Conservation (phyloP, 2,329 filamentous ascomycete genomes). For the Didymella lethalis region DNA sequence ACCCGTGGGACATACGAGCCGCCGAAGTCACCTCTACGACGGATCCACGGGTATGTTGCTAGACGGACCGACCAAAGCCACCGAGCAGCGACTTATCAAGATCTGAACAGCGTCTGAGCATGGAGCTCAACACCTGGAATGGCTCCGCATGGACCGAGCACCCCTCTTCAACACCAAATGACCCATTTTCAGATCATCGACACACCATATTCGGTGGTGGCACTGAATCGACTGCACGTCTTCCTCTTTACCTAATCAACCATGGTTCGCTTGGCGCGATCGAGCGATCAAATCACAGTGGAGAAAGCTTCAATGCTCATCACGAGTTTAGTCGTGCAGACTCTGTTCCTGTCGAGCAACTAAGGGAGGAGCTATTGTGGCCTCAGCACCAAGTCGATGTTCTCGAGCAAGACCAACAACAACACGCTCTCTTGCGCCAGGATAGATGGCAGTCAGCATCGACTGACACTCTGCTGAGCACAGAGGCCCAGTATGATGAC, state of each 20-base stretch:
- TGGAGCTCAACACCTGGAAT: background rate
- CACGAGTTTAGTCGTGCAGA: background rate
- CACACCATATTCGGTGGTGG: background rate
- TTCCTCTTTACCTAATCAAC: background rate
- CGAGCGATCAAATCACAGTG: background rate
- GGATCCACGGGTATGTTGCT: background rate
- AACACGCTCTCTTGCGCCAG: background rate
- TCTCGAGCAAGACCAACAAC: background rate
- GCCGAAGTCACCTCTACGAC: background rate
- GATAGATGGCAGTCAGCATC: background rate
- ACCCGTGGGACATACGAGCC: background rate
- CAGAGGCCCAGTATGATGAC: background rate
- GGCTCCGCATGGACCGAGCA: background rate
- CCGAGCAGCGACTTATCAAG: background rate
- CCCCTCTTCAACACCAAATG: background rate
- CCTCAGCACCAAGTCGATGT: background rate
- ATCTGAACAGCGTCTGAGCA: background rate
- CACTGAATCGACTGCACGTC: background rate
- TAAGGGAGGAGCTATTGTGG: background rate
- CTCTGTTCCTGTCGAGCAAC: background rate
- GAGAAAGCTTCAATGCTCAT: background rate
- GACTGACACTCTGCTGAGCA: background rate
- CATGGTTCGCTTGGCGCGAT: background rate
- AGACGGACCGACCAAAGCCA: background rate
- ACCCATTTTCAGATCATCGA: background rate